Evolutionary conservation across 2,329 filamentous ascomycete genomes (phyloP), one percentile per base, ranked within the genome.

Genomic region (Aureobasidium namibiae): DNA sequence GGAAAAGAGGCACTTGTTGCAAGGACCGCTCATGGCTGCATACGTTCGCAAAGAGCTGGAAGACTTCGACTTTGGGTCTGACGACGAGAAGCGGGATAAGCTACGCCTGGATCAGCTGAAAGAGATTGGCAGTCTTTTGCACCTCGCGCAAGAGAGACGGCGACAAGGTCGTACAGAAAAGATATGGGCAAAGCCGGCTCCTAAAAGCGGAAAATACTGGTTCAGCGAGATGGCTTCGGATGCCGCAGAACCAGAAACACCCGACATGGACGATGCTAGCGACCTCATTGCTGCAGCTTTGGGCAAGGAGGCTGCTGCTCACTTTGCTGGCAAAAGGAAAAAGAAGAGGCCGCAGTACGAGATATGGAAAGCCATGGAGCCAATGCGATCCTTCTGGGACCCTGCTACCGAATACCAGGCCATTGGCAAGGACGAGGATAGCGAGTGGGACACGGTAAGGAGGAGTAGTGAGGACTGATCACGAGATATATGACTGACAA

Each of bases 111-210:
- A 86, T 65, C 63, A 80, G 9, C 74, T 83, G 61, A 76, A 82
- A 57, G 83, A 86, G 65, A 69, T 84, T 4, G 82, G 80, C 5
- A 79, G 76, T 1, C 72, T 85, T 69, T 70, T 86, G 14, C 72
- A 82, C 21, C 67, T 84, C 2, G 83, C 83, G 1, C 82, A 86
- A 67, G 82, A 86, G 67, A 76, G 83, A 38, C 75, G 75, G n/a
- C 75, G 82, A 54, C 76, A 85, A 65, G 82, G 81, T 0, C 74
- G 71, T 56, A 66, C 66, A 1, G 80, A 83, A 64, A 67, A 70
- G 50, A 75, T 48, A 6, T 54, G 45, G 59, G 34, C 13, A 10
- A 59, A 59, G 39, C 46, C 46, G 1, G 4, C 21, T 2, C 57
- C 39, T 1, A 52, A 53, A 18, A 48, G 57, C 18, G 57, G 57